Evolutionary conservation across 306 rosid species (phyloP), one percentile per base, ranked within the genome.

Genomic region (Cercis canadensis): DNA sequence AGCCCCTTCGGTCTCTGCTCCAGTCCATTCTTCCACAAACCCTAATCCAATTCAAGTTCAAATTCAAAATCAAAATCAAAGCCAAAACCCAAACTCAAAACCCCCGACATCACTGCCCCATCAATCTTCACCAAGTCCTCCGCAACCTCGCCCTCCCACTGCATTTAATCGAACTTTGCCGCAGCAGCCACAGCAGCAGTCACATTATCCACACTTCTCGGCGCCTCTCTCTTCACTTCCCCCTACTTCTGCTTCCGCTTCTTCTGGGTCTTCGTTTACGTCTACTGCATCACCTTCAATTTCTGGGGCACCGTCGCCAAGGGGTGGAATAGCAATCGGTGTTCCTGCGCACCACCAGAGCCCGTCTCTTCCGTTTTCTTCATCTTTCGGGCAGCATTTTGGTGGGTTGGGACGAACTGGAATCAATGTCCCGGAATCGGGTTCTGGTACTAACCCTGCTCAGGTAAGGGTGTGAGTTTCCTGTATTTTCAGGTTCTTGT

Each of bases 321-420:
- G 94, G 34, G 87, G 92, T 4, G 86, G 95, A 67, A 76, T 90
- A 76, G 87, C 98, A 29, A 72, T 86, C n/a, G 97, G 98, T 40
- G 89, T 89, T 9, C 96, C 95, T 4, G 85, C 97, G 1, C 92
- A 87, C 74, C 96, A 87, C 72, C 89, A 85, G 29, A 83, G 11
- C 76, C 92, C 44, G 46, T 84, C 81, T 75, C 91, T 75, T 69
- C 88, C 94, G 7, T 89, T 84, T 60, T 72, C 96, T 11, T 69
- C 96, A 4, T 84, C 99, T 21, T 90, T 90, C 56, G 84, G 87
- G 32, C 92, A 84, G 50, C 98, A 90, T 62, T 90, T 94, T 55
- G 88, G 92, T 13, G 97, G 95, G 44, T 50, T 94, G 69, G 85
- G 79, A 57, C 96, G 98, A 37, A 69, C 86, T 5, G 88, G 83